phyloP scores from a whole-genome alignment of 2,329 filamentous ascomycete species.

The Cordyceps cateniannulata region DNA sequence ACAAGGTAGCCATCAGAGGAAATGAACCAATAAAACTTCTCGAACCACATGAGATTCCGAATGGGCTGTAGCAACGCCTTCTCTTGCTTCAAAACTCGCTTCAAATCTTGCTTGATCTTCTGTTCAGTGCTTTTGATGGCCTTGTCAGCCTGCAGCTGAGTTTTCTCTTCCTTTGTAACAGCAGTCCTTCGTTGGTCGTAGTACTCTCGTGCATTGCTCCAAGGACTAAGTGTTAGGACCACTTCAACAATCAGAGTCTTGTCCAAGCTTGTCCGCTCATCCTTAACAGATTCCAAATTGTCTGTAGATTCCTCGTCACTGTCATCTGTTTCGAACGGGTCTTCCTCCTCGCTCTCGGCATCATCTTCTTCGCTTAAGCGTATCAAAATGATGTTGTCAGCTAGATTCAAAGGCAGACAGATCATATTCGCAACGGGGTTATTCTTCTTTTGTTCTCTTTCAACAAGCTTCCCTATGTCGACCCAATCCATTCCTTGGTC shows the following conservation, averaged over 20 bases:
- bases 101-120: slow-evolving; percentile 80
- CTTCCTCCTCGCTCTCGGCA: slow-evolving; percentile 53
- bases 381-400: slow-evolving; percentile 84
- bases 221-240: slow-evolving; percentile 73
- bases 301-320: slow-evolving; percentile 37
- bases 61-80: slow-evolving; percentile 81
- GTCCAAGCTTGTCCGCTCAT: slow-evolving; percentile 30
- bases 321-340: slow-evolving; percentile 61
- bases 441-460: slow-evolving; percentile 71
- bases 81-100: slow-evolving; percentile 84
- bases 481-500: slow-evolving; percentile 97
- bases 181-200: slow-evolving; percentile 84
- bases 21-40: slow-evolving; percentile 94
- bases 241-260: slow-evolving; percentile 71
- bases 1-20: slow-evolving; percentile 94
- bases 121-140: slow-evolving; percentile 86
- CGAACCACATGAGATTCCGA: slow-evolving; percentile 85
- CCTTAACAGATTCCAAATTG: slow-evolving; percentile 24
- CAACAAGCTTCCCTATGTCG: slow-evolving; percentile 80
- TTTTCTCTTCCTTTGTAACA: slow-evolving; percentile 82
- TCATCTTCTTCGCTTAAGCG: slow-evolving; percentile 66
- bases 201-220: slow-evolving; percentile 85
- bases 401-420: slow-evolving; percentile 76
- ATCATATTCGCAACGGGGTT: slow-evolving; percentile 88
- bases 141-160: slow-evolving; percentile 69